These are phyloP conservation scores for Arabidopsis suecica DNA, from an alignment of 345 rosid species.

Conservation along the genomic window DNA sequence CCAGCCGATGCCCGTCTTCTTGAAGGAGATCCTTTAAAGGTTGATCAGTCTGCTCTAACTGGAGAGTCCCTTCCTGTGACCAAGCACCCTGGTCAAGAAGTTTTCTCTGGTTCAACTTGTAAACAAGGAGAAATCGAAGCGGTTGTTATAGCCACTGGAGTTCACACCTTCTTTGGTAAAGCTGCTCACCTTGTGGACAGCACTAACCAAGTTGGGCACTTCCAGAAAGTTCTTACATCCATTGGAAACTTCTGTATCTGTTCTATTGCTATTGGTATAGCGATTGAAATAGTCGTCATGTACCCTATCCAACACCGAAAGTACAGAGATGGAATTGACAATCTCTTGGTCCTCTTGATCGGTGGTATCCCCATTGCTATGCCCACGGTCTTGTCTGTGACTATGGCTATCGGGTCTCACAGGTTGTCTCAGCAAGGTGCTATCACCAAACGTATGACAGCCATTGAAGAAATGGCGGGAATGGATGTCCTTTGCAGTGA, in stretches of 20 bases:
- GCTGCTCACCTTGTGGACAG: slow-evolving; percentile 57
- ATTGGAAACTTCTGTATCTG: slow-evolving; percentile 62
- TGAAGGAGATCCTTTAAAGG: slow-evolving; percentile 87
- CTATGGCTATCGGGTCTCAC: slow-evolving; percentile 53
- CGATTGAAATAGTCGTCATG: slow-evolving; percentile 55
- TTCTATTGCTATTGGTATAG: slow-evolving; percentile 56
- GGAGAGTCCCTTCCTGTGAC: slow-evolving; percentile 84
- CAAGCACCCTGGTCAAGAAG: slow-evolving; percentile 50
- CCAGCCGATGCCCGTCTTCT: slow-evolving; percentile 94
- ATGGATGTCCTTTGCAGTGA: slow-evolving; percentile 60
- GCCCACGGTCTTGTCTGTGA: slow-evolving; percentile 91
- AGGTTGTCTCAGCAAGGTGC: slow-evolving; percentile 52
- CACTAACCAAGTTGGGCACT: slow-evolving; percentile 52
- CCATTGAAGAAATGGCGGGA: slow-evolving; percentile 53
- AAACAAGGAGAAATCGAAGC: slow-evolving; percentile 54
- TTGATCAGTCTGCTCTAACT: slow-evolving; percentile 86
- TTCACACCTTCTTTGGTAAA: slow-evolving; percentile 52
- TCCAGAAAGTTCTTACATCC: slow-evolving; percentile 57
- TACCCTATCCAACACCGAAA: slow-evolving; percentile 54
- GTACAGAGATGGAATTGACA: slow-evolving; percentile 79
- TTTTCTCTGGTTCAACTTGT: slow-evolving; percentile 53
- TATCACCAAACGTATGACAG: slow-evolving; percentile 54
- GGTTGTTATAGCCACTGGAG: slow-evolving; percentile 50
- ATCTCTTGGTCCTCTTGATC: slow-evolving; percentile 81
- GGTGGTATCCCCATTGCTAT: slow-evolving; percentile 99